These are phyloP conservation scores for Grosmannia penicillata DNA, from an alignment of 2,329 filamentous ascomycete species.

Conservation along the genomic window DNA sequence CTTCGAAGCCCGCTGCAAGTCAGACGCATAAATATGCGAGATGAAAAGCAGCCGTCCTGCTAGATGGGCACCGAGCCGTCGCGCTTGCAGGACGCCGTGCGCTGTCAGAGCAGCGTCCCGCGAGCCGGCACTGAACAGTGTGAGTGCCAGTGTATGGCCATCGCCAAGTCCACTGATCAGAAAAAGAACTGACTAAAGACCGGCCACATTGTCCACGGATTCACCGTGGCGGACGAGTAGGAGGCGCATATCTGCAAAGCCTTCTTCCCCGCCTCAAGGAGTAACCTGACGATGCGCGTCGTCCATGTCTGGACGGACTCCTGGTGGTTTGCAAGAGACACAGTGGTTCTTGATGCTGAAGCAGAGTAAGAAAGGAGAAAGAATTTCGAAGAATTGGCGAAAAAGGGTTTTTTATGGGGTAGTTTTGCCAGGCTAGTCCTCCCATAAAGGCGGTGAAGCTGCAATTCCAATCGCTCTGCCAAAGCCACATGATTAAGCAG, in stretches of 20 bases:
- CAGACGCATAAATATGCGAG: constrained; percentile 47
- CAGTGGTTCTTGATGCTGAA: too few species aligned
- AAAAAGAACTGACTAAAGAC: constrained; percentile 41
- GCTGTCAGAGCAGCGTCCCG: constrained; percentile 69
- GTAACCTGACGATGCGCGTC: background rate
- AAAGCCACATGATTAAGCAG: too few species aligned
- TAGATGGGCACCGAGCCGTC: constrained; percentile 52
- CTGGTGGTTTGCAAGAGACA: too few species aligned
- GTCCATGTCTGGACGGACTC: too few species aligned
- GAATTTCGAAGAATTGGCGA: too few species aligned
- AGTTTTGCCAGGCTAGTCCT: too few species aligned
- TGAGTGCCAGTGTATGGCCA: too few species aligned
- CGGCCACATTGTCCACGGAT: constrained; percentile 76
- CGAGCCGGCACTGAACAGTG: constrained; percentile 47
- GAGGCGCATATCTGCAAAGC: constrained; percentile 40
- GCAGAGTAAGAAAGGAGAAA: too few species aligned
- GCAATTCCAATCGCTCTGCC: too few species aligned
- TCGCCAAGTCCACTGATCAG: background rate
- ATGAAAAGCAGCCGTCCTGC: constrained; percentile 15
- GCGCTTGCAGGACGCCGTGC: constrained; percentile 70
- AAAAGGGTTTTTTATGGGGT: too few species aligned
- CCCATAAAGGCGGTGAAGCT: too few species aligned
- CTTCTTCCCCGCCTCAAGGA: too few species aligned
- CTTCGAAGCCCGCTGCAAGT: constrained; percentile 56
- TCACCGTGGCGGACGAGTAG: constrained; percentile 79